Conservation (phyloP, 768 basidiomycete species). For the Gloeostereum incarnatum region DNA sequence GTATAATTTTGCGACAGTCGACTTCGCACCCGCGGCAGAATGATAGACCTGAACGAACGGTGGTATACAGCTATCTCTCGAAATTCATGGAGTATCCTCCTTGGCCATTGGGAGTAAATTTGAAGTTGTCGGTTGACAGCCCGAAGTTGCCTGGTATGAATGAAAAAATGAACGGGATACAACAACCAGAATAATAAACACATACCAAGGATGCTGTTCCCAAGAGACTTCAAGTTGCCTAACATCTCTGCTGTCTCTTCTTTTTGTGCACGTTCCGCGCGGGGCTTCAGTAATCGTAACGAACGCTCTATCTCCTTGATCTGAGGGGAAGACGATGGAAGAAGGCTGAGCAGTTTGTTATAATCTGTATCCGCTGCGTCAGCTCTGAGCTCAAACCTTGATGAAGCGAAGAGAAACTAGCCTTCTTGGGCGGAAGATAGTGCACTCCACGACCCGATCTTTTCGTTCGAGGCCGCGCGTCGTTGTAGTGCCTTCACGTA, state of each 20-base stretch:
- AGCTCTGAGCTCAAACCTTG: too few relatives aligned
- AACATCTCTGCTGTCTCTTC: conserved; percentile 88
- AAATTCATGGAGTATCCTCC: conserved; percentile 98
- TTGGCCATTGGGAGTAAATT: conserved; percentile 87
- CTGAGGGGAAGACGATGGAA: conserved; percentile 48
- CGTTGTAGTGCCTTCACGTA: conserved; percentile 87
- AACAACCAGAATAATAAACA: not conserved
- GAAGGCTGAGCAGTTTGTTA: conserved; percentile 52
- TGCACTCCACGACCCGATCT: conserved; percentile 74
- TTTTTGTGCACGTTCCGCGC: conserved; percentile 71
- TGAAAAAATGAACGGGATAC: not conserved
- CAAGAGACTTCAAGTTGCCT: conserved; percentile 84
- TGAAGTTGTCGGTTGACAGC: conserved; percentile 92
- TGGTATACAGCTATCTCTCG: too few relatives aligned
- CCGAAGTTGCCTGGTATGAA: conserved; percentile 73
- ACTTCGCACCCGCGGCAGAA: too few relatives aligned
- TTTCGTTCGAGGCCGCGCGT: conserved; percentile 81
- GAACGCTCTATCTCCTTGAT: conserved; percentile 34
- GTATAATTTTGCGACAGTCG: too few relatives aligned
- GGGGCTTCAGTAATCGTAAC: conserved; percentile 50
- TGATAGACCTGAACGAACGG: too few relatives aligned
- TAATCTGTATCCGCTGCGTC: conserved; percentile 51
- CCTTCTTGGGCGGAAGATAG: conserved; percentile 81
- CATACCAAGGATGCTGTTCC: conserved; percentile 82
- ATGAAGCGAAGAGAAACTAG: conserved; percentile 15